Evolutionary conservation across 176 grass and related monocot genomes (phyloP).

Genomic region (Oropetium thomaeum): DNA sequence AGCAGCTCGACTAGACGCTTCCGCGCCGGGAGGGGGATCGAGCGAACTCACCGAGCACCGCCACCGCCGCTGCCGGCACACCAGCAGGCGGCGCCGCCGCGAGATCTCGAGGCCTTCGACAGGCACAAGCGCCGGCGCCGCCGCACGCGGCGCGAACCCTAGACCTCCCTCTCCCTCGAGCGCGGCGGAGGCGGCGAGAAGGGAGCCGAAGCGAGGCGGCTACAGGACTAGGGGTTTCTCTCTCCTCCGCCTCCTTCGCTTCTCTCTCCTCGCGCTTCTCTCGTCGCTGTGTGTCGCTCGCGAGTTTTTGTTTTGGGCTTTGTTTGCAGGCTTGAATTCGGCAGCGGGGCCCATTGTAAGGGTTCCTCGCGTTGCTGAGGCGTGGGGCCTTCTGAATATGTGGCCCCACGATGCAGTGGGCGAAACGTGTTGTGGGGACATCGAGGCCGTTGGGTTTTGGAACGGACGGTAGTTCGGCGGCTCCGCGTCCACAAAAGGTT

Average conservation of each 20-base stretch:
- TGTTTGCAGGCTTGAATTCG: constrained; percentile 21
- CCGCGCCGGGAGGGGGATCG: constrained; percentile 43
- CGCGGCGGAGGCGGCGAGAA: constrained; percentile 26
- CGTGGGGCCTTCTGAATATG: rapidly evolving
- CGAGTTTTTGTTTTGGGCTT: constrained; percentile 21
- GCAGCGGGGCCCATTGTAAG: constrained; percentile 27
- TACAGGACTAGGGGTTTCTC: constrained; percentile 24
- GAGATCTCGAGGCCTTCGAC: constrained; percentile 47
- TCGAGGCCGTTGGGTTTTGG: constrained; percentile 36
- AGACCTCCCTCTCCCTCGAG: constrained; percentile 21
- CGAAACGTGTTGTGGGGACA: background rate
- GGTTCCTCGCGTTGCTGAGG: background rate
- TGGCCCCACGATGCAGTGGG: background rate
- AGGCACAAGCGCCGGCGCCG: constrained; percentile 22
- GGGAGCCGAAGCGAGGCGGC: constrained; percentile 32
- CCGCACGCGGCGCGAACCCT: constrained; percentile 37
- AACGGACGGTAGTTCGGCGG: constrained; percentile 23
- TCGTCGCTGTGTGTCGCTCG: constrained; percentile 24
- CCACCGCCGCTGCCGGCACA: background rate
- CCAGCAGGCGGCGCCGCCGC: constrained; percentile 42
- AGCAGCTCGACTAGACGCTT: constrained; percentile 25
- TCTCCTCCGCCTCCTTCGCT: constrained; percentile 7
- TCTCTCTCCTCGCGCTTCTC: constrained; percentile 6
- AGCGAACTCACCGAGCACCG: constrained; percentile 37
- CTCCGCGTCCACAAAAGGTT: constrained; percentile 18